Evolutionary conservation across 495 filamentous ascomycete genomes (phyloP).

Genomic region (Clohesyomyces aquaticus): DNA sequence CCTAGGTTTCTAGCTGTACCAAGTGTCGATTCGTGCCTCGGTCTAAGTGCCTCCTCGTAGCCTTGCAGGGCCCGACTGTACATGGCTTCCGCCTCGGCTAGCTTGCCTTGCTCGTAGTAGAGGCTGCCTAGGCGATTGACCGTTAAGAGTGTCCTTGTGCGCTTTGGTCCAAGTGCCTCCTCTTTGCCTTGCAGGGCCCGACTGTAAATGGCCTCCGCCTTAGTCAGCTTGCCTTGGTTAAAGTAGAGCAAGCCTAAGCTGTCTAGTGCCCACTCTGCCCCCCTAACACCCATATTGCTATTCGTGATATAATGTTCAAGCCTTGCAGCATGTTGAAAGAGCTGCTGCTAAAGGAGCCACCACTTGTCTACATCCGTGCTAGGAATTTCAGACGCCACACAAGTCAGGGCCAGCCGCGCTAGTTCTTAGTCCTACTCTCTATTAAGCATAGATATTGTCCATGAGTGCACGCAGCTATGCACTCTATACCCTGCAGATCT

Average conservation of each 20-base stretch:
- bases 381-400: slow-evolving; percentile 21
- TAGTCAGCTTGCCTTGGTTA: too few relatives aligned
- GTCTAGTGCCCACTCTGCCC: not conserved
- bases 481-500: not conserved
- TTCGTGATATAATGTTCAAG: slow-evolving; percentile 10
- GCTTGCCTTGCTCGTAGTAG: too few relatives aligned
- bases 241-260: not conserved
- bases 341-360: slow-evolving; percentile 19
- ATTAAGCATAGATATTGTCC: slow-evolving; percentile 27
- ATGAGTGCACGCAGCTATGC: slow-evolving; percentile 27
- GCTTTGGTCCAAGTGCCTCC: too few relatives aligned
- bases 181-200: too few relatives aligned
- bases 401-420: slow-evolving; percentile 19
- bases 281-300: not conserved
- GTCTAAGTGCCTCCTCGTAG: too few relatives aligned
- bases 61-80: too few relatives aligned
- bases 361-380: slow-evolving; percentile 5
- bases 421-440: slow-evolving; percentile 14
- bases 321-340: slow-evolving; percentile 22
- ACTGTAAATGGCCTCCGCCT: too few relatives aligned
- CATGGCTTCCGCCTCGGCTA: too few relatives aligned
- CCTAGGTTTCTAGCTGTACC: too few relatives aligned
- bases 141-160: too few relatives aligned
- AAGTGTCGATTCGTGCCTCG: too few relatives aligned
- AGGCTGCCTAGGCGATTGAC: too few relatives aligned